Percentiles rank a stretch among this genome's conserved stretches.
phyloP scores from a whole-genome alignment of 306 rosid species.

The Clitoria ternatea region DNA sequence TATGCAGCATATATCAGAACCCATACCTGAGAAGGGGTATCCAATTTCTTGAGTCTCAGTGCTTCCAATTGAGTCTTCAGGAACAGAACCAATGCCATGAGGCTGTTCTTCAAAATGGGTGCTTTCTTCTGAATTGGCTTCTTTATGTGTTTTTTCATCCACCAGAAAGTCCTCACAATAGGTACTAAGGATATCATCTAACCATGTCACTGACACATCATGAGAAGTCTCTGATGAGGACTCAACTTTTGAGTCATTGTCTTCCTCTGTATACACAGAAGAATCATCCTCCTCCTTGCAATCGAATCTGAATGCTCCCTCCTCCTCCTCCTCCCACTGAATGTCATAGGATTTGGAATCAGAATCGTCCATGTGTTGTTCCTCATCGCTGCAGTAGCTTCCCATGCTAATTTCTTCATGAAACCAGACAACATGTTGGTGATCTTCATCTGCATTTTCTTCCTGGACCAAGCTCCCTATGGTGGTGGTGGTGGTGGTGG shows the following conservation, averaged over 20 bases:
- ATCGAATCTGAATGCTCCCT: conserved; percentile 21
- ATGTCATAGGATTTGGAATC: conserved; percentile 36
- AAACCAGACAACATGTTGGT: conserved; percentile 10
- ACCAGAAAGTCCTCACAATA: conserved; percentile 19
- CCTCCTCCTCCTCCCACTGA: conserved; percentile 68
- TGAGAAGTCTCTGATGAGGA: conserved; percentile 33
- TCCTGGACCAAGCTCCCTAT: conserved; percentile 15
- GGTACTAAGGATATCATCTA: conserved; percentile 30
- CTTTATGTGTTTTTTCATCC: conserved; percentile 19
- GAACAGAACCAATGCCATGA: conserved; percentile 5
- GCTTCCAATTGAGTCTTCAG: conserved; percentile 9
- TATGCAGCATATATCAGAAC: no score
- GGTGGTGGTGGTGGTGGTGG: no score
- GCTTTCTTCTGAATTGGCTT: conserved; percentile 26
- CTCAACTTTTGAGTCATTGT: conserved; percentile 27
- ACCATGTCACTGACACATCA: conserved; percentile 32
- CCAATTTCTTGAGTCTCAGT: conserved; percentile 32
- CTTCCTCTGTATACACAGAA: conserved; percentile 30
- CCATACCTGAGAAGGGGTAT: conserved; percentile 1
- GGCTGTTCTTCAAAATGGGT: conserved; percentile 28
- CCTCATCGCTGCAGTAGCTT: conserved; percentile 37
- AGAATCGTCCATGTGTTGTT: conserved; percentile 25
- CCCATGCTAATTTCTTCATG: conserved; percentile 39
- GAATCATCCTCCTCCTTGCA: conserved; percentile 30
- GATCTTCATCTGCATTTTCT: conserved; percentile 21